Conservation (phyloP, 2,329 filamentous ascomycete species). For the Colletotrichum lentis region DNA sequence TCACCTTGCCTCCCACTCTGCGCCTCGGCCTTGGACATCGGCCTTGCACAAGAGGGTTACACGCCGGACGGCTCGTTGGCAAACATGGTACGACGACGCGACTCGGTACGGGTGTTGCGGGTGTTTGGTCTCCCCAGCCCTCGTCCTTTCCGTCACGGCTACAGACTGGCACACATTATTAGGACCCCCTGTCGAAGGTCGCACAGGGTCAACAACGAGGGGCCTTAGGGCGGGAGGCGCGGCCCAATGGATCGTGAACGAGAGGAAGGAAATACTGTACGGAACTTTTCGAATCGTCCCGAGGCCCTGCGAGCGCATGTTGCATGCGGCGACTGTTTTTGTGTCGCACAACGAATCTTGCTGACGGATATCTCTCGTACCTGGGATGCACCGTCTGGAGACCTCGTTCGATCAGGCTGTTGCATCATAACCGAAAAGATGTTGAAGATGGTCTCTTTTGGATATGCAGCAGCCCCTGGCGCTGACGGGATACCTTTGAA, state of each 20-base stretch:
- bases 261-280: background rate
- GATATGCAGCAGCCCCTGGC: background rate
- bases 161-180: background rate
- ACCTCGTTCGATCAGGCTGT: background rate
- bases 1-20: background rate
- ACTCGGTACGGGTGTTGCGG: constrained; percentile 14
- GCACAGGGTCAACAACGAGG: background rate
- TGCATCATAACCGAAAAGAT: background rate
- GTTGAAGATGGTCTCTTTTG: background rate
- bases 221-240: background rate
- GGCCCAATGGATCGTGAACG: background rate
- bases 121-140: background rate
- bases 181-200: background rate
- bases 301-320: constrained; percentile 3
- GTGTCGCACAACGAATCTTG: background rate
- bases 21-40: background rate
- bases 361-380: background rate
- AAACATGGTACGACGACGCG: constrained; percentile 17
- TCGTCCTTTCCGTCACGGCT: background rate
- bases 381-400: background rate
- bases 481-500: background rate
- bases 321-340: background rate
- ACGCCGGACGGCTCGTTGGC: constrained; percentile 10
- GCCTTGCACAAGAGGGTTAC: constrained; percentile 1
- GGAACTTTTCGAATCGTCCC: background rate